Base-by-base conservation (phyloP, 139 green algal species). In the Chlamydomonas incerta region DNA sequence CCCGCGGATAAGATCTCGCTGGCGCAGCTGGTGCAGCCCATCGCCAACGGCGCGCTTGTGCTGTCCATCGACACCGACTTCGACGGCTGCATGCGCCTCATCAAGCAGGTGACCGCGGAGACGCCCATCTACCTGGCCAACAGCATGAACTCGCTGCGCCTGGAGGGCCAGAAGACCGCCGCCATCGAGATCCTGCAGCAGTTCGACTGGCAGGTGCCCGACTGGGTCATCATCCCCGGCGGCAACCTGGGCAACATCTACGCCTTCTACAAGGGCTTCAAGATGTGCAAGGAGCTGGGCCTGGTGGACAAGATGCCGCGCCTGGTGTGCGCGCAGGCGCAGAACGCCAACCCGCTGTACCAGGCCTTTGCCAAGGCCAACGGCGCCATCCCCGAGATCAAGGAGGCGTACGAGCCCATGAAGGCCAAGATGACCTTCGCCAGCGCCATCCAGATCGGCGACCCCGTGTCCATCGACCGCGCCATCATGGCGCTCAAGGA, bases 241-340 rank as follows among this genome's bases (percentile, higher is more conserved):
- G 98, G 98, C 87, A 99, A 99, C 95, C 93, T 99, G 47, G 98
- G 98, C 87, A 99, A 99, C 95, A 95, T 99, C 71, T 99, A 99
- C 89, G 98, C 98, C 23, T 99, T 99, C 88, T 99, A 99, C 96
- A 99, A 99, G 92, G 93, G 93, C 75, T 96, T 96, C 91, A 93
- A 94, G 87, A 95, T 96, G 93, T 90, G 87, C 82, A 87, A 89
- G 72, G 98, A 99, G 37, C 93, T 99, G 74, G 98, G 98, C 46
- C 90, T 99, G 46, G 91, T 96, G 21, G 93, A 99, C 89, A 81
- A 88, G 24, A 93, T 99, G 68, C 98, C 98, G 4, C 93, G 98
- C n/a, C 90, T 99, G 80, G 98, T 99, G 34, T 83, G 86, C 20
- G 90, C 84, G 14, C 87, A 99, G 91, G 97, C 98, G 29, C 80